Base-by-base conservation (phyloP, 257 asterid genomes). In the Anisodus tanguticus region DNA sequence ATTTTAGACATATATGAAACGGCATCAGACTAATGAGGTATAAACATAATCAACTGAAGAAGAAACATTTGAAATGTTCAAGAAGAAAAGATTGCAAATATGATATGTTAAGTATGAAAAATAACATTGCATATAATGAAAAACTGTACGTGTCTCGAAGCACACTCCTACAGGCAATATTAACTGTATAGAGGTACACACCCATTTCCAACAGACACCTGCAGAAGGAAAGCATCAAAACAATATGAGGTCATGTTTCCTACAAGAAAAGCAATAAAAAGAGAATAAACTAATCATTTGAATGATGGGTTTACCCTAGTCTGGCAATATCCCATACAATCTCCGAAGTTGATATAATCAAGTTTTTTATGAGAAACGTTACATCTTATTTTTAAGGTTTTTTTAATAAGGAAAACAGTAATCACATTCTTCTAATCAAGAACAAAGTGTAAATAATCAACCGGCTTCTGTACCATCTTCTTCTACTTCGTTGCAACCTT, bases 191-290 rank as follows among this genome's bases (percentile, higher is more conserved):
- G 82, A 82, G 86, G 83, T 82, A 91, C 97, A 82, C 90, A 94
- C 99, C 99, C 98, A 4, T 94, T 95, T 88, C 98, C 99, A 89
- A 91, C 99, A 81, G 98, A 94, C 45, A 95, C 99, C 99, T 94
- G 97, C 92, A 90, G 82, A 85, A 79, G 72, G 83, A 45, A 53
- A 82, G 19, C 74, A 87, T 57, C 67, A 88, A 53, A 82, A 16
- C 60, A 84, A 77, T 79, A 78, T 22, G 45, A 79, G 74, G 68
- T 74, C 79, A 82, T 81, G 76, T 80, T 79, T 67, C 82, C 35
- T 68, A 51, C 13, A 47, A n/a, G 49, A 12, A 39, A 8, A 51
- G 43, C 82, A 54, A 67, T 17, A 16, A 63, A 86, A 15, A 47
- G 9, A 63, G 45, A 35, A 60, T 12, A 82, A 53, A 31, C 31